A percentile compares a stretch with the other conserved stretches of the same genome.
phyloP scores from a whole-genome alignment of 164 flowering plant genomes.

The Piper betle region DNA sequence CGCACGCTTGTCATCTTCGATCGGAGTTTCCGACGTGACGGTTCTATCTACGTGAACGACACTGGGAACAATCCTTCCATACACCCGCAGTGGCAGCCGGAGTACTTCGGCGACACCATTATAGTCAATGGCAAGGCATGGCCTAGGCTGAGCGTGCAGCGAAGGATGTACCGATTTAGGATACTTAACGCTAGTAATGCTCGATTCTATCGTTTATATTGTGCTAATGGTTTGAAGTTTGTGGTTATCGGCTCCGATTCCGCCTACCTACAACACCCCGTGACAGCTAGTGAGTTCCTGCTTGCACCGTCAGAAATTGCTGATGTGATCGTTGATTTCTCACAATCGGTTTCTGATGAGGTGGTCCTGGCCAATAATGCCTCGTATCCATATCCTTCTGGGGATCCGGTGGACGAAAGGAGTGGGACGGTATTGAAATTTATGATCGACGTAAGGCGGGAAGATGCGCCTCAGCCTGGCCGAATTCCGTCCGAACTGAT shows the following conservation, averaged over 20 bases:
- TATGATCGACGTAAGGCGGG: constrained; percentile 17
- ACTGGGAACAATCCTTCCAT: constrained; percentile 44
- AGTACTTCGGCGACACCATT: constrained; percentile 29
- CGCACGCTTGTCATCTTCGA: constrained; percentile 34
- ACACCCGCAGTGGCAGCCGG: constrained; percentile 40
- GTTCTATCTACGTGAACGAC: constrained; percentile 40
- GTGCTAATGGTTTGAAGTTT: constrained; percentile 47
- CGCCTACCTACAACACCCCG: constrained; percentile 32
- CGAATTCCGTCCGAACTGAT: constrained; percentile 33
- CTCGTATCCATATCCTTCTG: constrained; percentile 61
- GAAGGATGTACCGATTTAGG: constrained; percentile 60
- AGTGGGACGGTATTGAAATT: constrained; percentile 78
- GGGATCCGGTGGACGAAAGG: constrained; percentile 47
- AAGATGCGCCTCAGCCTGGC: constrained; percentile 16
- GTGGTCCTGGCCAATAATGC: constrained; percentile 55
- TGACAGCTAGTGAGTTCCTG: constrained; percentile 18
- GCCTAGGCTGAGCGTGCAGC: constrained; percentile 40
- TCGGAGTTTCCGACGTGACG: constrained; percentile 30
- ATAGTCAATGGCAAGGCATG: constrained; percentile 50
- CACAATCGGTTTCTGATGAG: constrained; percentile 26
- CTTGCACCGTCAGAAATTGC: constrained; percentile 81
- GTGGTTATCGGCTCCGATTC: constrained; percentile 70
- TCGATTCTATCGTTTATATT: constrained; percentile 49
- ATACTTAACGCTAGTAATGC: constrained; percentile 89
- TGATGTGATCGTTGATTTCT: constrained; percentile 76